Evolutionary conservation across 2,329 filamentous ascomycete genomes (phyloP).

Genomic region (Diaporthe australafricana): DNA sequence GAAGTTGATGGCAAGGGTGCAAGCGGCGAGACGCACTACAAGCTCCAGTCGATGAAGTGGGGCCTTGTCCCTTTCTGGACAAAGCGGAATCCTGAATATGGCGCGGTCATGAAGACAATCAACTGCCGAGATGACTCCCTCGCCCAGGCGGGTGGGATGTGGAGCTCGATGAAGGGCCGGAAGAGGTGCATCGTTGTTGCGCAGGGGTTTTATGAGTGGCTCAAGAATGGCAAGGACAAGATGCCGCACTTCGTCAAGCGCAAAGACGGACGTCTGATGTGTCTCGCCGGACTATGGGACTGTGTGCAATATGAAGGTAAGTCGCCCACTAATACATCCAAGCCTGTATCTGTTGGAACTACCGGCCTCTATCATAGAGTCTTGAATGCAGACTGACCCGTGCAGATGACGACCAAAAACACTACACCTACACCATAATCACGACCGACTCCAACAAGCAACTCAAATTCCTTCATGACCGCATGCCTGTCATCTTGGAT

Average conservation of each 20-base stretch:
- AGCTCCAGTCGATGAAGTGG: conserved; percentile 95
- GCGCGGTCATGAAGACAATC: conserved; percentile 85
- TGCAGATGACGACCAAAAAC: conserved; percentile 70
- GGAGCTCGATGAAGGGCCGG: conserved; percentile 88
- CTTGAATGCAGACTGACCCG: conserved; percentile 29
- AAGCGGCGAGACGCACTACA: conserved; percentile 69
- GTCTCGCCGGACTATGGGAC: conserved; percentile 93
- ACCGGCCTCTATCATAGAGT: too few species aligned
- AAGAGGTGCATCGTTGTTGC: conserved; percentile 91
- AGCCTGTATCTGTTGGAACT: neutral
- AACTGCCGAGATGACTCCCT: conserved; percentile 95
- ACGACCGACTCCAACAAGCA: conserved; percentile 89
- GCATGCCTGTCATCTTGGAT: conserved; percentile 95
- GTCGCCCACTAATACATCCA: neutral
- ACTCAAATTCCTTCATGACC: conserved; percentile 87
- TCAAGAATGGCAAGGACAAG: conserved; percentile 85
- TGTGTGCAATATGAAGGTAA: conserved; percentile 82
- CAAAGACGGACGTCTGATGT: conserved; percentile 86
- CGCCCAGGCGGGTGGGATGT: conserved; percentile 81
- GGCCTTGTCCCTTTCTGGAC: conserved; percentile 95
- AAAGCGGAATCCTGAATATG: conserved; percentile 83
- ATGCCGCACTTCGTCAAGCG: conserved; percentile 86
- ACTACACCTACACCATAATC: conserved; percentile 93
- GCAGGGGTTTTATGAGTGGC: conserved; percentile 97
- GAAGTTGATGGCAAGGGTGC: neutral